A percentile compares a stretch with the other conserved stretches of the same genome.
Evolutionary conservation across 1,284 basidiomycete genomes (phyloP).

Genomic region (Coniferiporia weirii): DNA sequence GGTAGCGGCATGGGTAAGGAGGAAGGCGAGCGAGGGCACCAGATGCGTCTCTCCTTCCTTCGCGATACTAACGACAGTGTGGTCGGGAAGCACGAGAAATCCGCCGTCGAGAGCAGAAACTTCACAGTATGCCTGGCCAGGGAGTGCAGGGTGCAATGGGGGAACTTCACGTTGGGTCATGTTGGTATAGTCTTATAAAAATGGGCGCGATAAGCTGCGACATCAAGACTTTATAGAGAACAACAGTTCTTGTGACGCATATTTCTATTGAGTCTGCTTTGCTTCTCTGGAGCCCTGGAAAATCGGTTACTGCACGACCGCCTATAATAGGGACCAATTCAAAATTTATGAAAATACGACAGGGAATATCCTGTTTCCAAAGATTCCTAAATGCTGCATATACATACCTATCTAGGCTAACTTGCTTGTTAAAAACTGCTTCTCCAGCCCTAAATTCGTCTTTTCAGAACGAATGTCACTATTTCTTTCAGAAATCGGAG

Average conservation of each 20-base stretch:
- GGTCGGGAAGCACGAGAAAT: constrained; percentile 8
- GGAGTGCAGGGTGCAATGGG: neutral
- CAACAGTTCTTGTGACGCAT: neutral
- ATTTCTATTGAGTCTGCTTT: neutral
- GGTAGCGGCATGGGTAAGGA: constrained; percentile 14
- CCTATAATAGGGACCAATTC: too few relatives aligned
- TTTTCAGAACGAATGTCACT: too few relatives aligned
- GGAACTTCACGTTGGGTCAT: neutral
- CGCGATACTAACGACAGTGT: constrained; percentile 4
- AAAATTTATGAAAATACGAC: too few relatives aligned
- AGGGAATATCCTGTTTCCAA: too few relatives aligned
- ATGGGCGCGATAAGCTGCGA: neutral
- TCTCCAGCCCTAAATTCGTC: too few relatives aligned
- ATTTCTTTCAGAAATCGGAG: too few relatives aligned
- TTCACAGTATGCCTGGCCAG: constrained; percentile 12
- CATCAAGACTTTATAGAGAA: neutral
- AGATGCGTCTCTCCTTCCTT: neutral
- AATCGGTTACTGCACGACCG: too few relatives aligned
- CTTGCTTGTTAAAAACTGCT: too few relatives aligned
- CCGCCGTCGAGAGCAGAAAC: constrained; percentile 20
- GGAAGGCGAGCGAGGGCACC: constrained; percentile 18
- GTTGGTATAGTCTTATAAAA: neutral
- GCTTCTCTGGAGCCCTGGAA: too few relatives aligned
- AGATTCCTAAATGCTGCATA: too few relatives aligned
- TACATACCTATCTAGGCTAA: too few relatives aligned